Evolutionary conservation across 768 basidiomycete species (phyloP), one percentile per base, ranked within the genome.

Genomic region (Goffeauzyma gilvescens): DNA sequence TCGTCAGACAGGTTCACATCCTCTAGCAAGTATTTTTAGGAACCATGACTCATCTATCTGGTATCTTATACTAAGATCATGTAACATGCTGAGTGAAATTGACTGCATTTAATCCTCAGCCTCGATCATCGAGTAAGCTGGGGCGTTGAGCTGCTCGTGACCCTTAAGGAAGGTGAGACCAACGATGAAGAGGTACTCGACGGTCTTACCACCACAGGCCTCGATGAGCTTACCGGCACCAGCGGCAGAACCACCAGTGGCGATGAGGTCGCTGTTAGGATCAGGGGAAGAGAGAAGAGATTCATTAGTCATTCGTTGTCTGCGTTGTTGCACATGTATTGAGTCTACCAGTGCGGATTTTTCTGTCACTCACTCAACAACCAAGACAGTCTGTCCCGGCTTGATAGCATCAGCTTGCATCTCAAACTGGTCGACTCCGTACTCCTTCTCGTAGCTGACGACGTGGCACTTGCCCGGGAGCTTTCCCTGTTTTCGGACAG

Each of bases 181-280:
- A 48, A 93, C 78, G 63, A 96, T 77, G 69, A 98, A 98, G 50
- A 98, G 67, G 66, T 96, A 93, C 64, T 93, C 83, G 27, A 90
- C 62, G 22, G 80, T 79, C 52, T 78, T 78, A 38, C 81, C 89
- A 15, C 86, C 85, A 49, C 75, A 72, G 67, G 79, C 75, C 22
- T 72, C 66, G 42, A 95, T 76, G 25, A 98, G 79, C 53, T 89
- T 74, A 37, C 86, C 87, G 3, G 90, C 87, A 4, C 89, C 87
- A 47, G 73, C 75, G 6, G 93, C 93, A 24, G 87, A 93, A 7
- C 93, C 93, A 48, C 89, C 90, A 23, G 90, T 95, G 0, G 93
- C 93, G 50, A 98, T 83, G 30, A 98, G 71, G 63, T 98, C 93
- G 64, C 61, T 63, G 43, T 26, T 18, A 8, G 24, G 15, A 4